These are phyloP conservation scores for Helotiales sp. DNA, from an alignment of 2,329 filamentous ascomycete species.

Conservation along the genomic window DNA sequence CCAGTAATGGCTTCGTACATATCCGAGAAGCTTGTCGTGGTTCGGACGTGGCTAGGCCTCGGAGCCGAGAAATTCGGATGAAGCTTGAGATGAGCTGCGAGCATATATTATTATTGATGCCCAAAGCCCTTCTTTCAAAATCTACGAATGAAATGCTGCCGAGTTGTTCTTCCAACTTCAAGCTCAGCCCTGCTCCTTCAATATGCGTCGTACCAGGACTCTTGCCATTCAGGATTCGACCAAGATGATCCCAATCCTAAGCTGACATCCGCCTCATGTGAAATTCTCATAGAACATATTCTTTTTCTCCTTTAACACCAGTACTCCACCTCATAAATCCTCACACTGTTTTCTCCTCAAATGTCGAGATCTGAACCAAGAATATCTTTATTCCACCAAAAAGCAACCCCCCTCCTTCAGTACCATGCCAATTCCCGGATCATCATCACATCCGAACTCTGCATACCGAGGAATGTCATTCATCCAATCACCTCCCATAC, in stretches of 20 bases:
- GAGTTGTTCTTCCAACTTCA: neutral
- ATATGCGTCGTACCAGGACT: neutral
- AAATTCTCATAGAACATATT: neutral
- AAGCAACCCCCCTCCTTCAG: neutral
- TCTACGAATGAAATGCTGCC: too few relatives aligned
- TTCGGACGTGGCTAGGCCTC: too few relatives aligned
- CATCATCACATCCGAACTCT: neutral
- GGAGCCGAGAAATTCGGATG: too few relatives aligned
- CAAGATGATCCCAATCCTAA: neutral
- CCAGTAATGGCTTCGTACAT: too few relatives aligned
- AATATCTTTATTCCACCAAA: neutral
- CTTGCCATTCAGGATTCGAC: neutral
- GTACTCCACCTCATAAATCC: too few relatives aligned
- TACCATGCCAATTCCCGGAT: neutral
- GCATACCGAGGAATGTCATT: neutral
- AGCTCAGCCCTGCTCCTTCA: neutral
- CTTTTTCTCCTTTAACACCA: too few relatives aligned
- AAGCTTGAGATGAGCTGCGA: too few relatives aligned
- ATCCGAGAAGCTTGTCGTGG: too few relatives aligned
- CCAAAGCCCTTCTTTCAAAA: too few relatives aligned
- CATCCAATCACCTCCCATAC: neutral
- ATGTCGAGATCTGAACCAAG: too few relatives aligned
- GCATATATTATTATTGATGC: too few relatives aligned
- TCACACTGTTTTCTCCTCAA: too few relatives aligned
- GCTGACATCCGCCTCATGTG: neutral